Evolutionary conservation across 345 rosid species (phyloP).

Genomic region (Pistacia integerrima): DNA sequence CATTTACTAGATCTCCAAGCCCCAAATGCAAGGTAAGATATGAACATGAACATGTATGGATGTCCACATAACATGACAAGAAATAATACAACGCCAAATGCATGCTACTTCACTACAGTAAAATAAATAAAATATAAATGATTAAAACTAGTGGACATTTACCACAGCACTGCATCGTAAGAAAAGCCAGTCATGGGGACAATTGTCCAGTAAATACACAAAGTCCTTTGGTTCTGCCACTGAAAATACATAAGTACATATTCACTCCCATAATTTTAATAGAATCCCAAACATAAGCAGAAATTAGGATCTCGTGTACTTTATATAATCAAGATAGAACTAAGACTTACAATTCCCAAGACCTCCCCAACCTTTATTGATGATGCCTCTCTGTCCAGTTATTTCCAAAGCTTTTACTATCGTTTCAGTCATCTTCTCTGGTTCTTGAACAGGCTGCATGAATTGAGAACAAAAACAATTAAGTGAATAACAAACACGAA

Average conservation of each 20-base stretch:
- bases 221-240: slow-evolving; percentile 52
- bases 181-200: slow-evolving; percentile 81
- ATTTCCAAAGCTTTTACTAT: slow-evolving; percentile 53
- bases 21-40: background rate
- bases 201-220: slow-evolving; percentile 57
- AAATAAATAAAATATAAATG: background rate
- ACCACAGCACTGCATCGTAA: slow-evolving; percentile 65
- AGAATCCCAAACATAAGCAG: background rate
- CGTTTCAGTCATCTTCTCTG: slow-evolving; percentile 60
- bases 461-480: slow-evolving; percentile 8
- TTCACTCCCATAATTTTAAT: background rate
- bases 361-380: slow-evolving; percentile 79
- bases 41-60: background rate
- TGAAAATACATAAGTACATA: slow-evolving; percentile 26
- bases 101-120: background rate
- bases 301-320: background rate
- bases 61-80: background rate
- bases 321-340: background rate
- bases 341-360: slow-evolving; percentile 58
- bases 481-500: background rate
- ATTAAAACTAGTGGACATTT: slow-evolving; percentile 10
- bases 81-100: background rate
- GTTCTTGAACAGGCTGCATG: slow-evolving; percentile 64
- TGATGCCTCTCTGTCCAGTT: slow-evolving; percentile 68
- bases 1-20: background rate